Base-by-base conservation (phyloP, 2,329 filamentous ascomycete species). In the Xylariaceae sp. region DNA sequence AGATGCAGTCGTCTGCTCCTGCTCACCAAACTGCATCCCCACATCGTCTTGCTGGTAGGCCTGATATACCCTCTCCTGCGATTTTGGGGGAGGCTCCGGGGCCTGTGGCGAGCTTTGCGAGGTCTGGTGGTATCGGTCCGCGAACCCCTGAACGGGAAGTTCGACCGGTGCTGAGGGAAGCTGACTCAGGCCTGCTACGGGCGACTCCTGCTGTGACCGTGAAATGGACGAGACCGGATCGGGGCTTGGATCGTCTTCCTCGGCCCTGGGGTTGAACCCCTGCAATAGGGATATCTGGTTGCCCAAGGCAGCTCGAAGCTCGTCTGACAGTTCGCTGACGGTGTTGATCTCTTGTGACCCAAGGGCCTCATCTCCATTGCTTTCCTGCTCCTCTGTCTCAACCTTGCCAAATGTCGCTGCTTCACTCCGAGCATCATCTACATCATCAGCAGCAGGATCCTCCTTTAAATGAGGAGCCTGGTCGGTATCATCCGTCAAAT, bases 301-400 rank as follows among this genome's bases (percentile, higher is more conserved):
- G 12, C 50, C 51, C 26, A 54, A 16, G 11, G 53, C 54, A 9
- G 50, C 43, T 24, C 47, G 47, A 18, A 55, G 50, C 38, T 51
- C 38, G 21, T 46, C 41, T 5, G 52, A 48, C 13, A 54, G 40
- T n/a, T 48, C 24, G 15, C 39, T 31, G 11, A 50, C 31, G 7
- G 44, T 33, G 43, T 33, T 15, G 43, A 46, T 14, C 34, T 40
- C 7, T 11, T 24, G 21, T 24, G 27, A 35, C 14, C 39, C 43
- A 5, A 31, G 35, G 6, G 31, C 18, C 12, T 41, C 43, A 5
- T 49, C 39, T 7, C 36, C 21, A 24, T 24, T 11, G 21, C 11
- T 11, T 11, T 24, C 21, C 11, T 24, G 7, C 6, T 24, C 21
- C 21, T 24, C 21, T 24, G 11, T 11, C 6, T 11, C 21, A 6